Base-by-base conservation (phyloP, 441 rosid genomes). In the Mallotus repandus region DNA sequence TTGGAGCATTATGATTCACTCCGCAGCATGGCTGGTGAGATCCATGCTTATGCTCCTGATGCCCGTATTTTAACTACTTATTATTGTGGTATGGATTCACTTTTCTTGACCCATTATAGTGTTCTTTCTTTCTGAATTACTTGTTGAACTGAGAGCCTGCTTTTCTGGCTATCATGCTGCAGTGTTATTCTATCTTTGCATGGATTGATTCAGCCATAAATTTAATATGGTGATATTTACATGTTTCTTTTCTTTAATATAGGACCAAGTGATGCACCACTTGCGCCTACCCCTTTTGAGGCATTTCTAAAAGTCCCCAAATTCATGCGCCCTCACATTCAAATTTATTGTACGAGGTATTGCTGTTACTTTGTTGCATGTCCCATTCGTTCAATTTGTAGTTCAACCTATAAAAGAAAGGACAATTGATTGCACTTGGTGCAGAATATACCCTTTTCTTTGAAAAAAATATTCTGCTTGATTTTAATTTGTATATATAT, bases 261-360 rank as follows among this genome's bases (percentile, higher is more conserved):
- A 92, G 98, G 98, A 69, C 99, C 99, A 15, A 89, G 82, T 38
- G 99, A 95, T 76, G 89, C 90, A 54, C 99, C 99, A 75, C 94
- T 95, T 78, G 98, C 91, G 65, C 93, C 98, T 77, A 86, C 88
- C 58, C 89, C 90, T 78, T 95, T 95, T 38, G 98, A 91, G 81
- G 89, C 99, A 78, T 95, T 95, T 84, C 86, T 92, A 74, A 93
- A 95, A 89, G 99, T 95, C 84, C 98, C 99, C 18, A 92, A 86
- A 76, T 94, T 89, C 73, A 79, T 95, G 54, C 94, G 98, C 19
- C 99, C 97, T 29, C 97, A 95, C 81, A 91, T 94, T 68, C 99
- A 92, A 80, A 87, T 95, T 77, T 94, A 88, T 79, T 94, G 99
- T 81, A 92, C 98, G 53, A 95, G 98, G 99, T 94, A 86, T 75